Conservation (phyloP, 2,329 filamentous ascomycete genomes). For the Sporothrix inflata region DNA sequence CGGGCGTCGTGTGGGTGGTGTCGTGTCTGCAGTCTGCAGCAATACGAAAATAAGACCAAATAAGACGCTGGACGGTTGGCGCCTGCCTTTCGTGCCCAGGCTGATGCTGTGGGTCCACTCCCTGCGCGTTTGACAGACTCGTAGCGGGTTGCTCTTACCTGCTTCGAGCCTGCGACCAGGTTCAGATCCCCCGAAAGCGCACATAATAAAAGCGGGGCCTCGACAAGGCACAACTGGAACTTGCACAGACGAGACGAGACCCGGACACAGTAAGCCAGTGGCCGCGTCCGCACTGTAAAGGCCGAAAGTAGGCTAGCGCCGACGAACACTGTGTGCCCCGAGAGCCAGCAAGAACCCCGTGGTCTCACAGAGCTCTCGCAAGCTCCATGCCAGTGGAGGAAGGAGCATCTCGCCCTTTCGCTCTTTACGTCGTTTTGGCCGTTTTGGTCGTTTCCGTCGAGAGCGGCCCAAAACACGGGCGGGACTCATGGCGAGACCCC, state of each 20-base stretch:
- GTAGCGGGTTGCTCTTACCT: background rate
- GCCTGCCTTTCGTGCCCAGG: constrained; percentile 1
- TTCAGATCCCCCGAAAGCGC: background rate
- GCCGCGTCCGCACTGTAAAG: background rate
- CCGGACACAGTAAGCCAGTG: constrained; percentile 4
- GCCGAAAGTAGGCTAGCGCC: constrained; percentile 10
- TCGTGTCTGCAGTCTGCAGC: background rate
- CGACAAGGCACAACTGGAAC: background rate
- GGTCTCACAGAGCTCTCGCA: background rate
- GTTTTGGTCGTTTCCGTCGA: background rate
- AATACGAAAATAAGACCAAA: background rate
- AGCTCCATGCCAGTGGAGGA: constrained; percentile 2
- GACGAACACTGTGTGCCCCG: background rate
- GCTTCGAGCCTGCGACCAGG: background rate
- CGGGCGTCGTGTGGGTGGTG: background rate
- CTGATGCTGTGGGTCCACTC: background rate
- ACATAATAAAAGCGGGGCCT: constrained; percentile 1
- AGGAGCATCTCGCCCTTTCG: background rate
- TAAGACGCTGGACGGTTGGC: background rate
- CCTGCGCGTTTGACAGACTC: background rate
- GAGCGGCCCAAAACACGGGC: background rate
- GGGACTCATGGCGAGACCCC: background rate
- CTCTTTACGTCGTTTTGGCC: background rate
- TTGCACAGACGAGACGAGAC: constrained; percentile 6
- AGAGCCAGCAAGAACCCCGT: background rate